Evolutionary conservation across 192 early-diverging fungal species (phyloP).

Genomic region (Coemansia sp.): DNA sequence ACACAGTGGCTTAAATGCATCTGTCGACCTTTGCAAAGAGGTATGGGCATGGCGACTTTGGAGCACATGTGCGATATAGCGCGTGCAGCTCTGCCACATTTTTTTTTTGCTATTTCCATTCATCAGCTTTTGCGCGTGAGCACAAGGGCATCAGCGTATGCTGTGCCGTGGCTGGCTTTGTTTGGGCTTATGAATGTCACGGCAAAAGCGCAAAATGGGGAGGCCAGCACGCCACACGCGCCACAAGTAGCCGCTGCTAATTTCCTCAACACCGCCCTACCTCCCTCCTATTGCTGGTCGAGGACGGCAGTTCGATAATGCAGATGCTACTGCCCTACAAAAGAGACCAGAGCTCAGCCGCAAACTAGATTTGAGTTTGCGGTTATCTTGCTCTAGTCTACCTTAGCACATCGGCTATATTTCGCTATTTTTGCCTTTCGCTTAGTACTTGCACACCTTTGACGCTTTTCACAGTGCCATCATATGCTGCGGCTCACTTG

Average conservation of each 20-base stretch:
- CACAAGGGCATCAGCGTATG: neutral
- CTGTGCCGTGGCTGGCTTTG: neutral
- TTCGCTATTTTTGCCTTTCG: neutral
- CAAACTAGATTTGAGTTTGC: neutral
- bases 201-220: conserved; percentile 1
- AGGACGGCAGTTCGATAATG: neutral
- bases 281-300: neutral
- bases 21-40: neutral
- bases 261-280: no score
- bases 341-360: neutral
- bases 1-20: neutral
- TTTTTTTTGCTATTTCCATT: no score
- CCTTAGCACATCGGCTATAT: neutral
- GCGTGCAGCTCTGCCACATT: neutral
- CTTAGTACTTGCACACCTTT: neutral
- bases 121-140: no score
- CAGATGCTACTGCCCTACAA: neutral
- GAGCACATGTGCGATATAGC: neutral
- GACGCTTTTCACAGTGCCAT: neutral
- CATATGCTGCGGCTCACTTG: neutral
- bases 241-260: conserved; percentile 6
- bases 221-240: conserved; percentile 2
- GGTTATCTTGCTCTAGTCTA: neutral
- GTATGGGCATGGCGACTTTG: neutral
- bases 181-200: neutral